Percentiles rank a stretch among this genome's conserved stretches.
Evolutionary conservation across 108 stramenopile species (phyloP).

Genomic region (Skeletonema potamos): DNA sequence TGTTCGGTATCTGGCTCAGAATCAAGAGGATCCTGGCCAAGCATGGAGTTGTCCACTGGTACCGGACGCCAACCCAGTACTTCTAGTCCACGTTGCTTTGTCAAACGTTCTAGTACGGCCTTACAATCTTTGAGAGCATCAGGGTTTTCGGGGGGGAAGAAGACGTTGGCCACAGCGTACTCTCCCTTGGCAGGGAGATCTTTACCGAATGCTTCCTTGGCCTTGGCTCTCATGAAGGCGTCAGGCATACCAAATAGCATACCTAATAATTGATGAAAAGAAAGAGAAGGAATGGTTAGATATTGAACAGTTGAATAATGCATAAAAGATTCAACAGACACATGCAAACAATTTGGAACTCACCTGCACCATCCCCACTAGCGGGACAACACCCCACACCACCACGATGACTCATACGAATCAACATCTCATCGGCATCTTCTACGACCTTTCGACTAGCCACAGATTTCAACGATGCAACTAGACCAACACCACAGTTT

Average conservation of each 20-base stretch:
- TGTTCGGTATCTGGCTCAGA: constrained; percentile 92
- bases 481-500: constrained; percentile 90
- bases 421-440: constrained; percentile 97
- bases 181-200: constrained; percentile 83
- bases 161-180: constrained; percentile 94
- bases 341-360: constrained; percentile 29
- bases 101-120: constrained; percentile 78
- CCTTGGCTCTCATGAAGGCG: constrained; percentile 89
- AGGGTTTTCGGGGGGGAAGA: constrained; percentile 89
- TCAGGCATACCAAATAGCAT: constrained; percentile 95
- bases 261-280: constrained; percentile 42
- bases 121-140: constrained; percentile 76
- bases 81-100: constrained; percentile 74
- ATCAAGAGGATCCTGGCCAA: constrained; percentile 88
- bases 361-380: constrained; percentile 90
- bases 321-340: constrained; percentile 3
- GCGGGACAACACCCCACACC: constrained; percentile 93
- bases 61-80: constrained; percentile 89
- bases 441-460: constrained; percentile 88
- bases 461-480: constrained; percentile 83
- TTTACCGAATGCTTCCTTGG: constrained; percentile 68
- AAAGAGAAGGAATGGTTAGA: background rate
- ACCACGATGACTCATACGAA: constrained; percentile 97
- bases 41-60: constrained; percentile 87
- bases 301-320: background rate